A percentile compares a stretch with the other conserved stretches of the same genome.
phyloP scores from a whole-genome alignment of 306 rosid species.

The Psophocarpus tetragonolobus region DNA sequence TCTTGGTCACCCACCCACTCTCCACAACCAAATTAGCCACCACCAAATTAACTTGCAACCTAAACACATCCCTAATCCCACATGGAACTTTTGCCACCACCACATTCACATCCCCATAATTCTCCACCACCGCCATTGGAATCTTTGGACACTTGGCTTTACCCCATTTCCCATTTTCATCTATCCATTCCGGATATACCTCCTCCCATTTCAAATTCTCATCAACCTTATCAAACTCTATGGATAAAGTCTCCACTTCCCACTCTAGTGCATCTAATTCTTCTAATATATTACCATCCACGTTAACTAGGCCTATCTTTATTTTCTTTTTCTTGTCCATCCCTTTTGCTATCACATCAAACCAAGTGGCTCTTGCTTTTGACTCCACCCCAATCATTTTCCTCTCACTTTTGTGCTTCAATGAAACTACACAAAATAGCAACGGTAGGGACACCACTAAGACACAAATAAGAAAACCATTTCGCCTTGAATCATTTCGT shows the following conservation, averaged over 20 bases:
- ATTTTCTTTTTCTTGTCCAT: constrained; percentile 17
- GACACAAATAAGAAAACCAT: constrained; percentile 29
- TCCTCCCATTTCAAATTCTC: constrained; percentile 51
- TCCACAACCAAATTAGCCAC: constrained; percentile 71
- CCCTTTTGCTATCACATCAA: constrained; percentile 38
- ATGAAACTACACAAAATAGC: not conserved
- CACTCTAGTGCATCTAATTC: not conserved
- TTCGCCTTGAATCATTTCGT: constrained; percentile 27
- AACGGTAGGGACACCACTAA: constrained; percentile 30
- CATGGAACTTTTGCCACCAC: constrained; percentile 68
- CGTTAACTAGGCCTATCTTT: constrained; percentile 62
- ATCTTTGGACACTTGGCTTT: constrained; percentile 59
- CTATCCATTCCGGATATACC: constrained; percentile 70
- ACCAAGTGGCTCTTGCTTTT: constrained; percentile 33
- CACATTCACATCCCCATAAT: constrained; percentile 53
- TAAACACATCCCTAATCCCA: constrained; percentile 56
- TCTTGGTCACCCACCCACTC: constrained; percentile 44
- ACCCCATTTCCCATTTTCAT: constrained; percentile 48
- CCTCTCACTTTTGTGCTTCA: not conserved
- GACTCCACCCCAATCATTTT: not conserved
- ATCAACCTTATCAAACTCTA: constrained; percentile 41
- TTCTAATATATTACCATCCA: not conserved
- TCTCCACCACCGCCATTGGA: constrained; percentile 50
- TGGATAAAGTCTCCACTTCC: constrained; percentile 20
- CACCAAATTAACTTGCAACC: constrained; percentile 78